Percentiles rank a stretch among this genome's conserved stretches.
These are phyloP conservation scores for Mediolabrus comicus DNA, from an alignment of 108 stramenopile species.

Conservation along the genomic window DNA sequence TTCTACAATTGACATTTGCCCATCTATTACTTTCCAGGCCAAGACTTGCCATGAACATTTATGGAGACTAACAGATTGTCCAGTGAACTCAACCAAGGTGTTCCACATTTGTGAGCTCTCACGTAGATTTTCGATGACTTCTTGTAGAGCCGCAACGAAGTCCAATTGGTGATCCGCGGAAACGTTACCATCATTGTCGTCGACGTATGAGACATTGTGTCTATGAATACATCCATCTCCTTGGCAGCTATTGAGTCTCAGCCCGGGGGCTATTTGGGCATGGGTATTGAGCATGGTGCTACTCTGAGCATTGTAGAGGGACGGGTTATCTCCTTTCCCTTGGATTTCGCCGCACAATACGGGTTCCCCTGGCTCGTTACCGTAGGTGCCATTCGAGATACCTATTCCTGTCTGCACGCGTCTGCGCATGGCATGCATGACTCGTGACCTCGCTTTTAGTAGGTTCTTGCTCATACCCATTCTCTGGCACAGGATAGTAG, in stretches of 20 bases:
- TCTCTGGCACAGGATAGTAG: not conserved
- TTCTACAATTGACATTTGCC: not conserved
- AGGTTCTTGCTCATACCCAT: not conserved
- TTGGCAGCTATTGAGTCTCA: not conserved
- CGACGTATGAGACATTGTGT: not conserved
- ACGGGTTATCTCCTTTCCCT: conserved; percentile 16
- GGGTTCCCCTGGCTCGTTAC: not conserved
- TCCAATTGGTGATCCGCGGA: not conserved
- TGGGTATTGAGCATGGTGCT: not conserved
- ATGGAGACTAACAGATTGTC: not conserved
- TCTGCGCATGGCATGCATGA: not conserved
- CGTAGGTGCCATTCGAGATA: not conserved
- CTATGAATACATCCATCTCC: not conserved
- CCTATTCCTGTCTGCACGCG: conserved; percentile 3
- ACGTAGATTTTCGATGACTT: not conserved
- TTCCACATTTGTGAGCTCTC: not conserved
- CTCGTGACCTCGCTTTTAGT: not conserved
- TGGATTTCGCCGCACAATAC: not conserved
- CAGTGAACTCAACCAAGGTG: not conserved
- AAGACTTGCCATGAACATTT: conserved; percentile 15
- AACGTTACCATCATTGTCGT: conserved; percentile 2
- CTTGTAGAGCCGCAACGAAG: not conserved
- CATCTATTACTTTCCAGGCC: not conserved
- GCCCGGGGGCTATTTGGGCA: not conserved
- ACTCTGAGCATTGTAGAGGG: not conserved